These are phyloP conservation scores for Zoysia pacifica DNA, from an alignment of 176 grass and related monocot genomes.

Conservation along the genomic window DNA sequence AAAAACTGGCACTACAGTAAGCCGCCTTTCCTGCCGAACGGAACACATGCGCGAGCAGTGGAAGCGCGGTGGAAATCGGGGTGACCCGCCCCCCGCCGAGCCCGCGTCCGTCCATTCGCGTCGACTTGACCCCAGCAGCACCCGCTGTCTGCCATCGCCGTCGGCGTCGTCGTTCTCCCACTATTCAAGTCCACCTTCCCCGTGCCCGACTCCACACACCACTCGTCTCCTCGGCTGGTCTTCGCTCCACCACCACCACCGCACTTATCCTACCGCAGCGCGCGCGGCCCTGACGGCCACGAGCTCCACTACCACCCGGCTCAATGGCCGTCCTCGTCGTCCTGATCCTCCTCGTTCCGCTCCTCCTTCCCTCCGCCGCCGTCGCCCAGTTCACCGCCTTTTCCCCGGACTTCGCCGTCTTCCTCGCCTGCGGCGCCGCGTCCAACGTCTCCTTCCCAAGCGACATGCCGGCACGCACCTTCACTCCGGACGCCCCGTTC, in stretches of 20 bases:
- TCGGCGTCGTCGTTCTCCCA: neutral
- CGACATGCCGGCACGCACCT: slow-evolving; percentile 38
- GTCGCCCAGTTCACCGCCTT: neutral
- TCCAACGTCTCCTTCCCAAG: slow-evolving; percentile 17
- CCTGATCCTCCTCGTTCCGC: slow-evolving; percentile 15
- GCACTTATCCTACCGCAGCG: slow-evolving; percentile 8
- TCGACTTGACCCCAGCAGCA: neutral
- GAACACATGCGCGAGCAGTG: neutral
- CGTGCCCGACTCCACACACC: slow-evolving; percentile 42
- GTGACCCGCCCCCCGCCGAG: neutral
- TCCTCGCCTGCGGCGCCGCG: slow-evolving; percentile 55
- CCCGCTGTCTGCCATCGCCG: neutral
- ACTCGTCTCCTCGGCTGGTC: neutral
- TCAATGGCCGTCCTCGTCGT: slow-evolving; percentile 26
- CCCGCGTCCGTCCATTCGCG: neutral
- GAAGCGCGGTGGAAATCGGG: neutral
- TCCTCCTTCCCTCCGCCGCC: neutral
- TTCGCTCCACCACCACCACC: neutral
- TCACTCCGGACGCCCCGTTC: slow-evolving; percentile 34
- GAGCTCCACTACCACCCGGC: neutral
- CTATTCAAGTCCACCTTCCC: slow-evolving; percentile 29
- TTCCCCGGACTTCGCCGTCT: slow-evolving; percentile 24
- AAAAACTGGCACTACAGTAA: neutral
- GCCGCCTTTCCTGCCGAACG: neutral
- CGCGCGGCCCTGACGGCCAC: neutral